phyloP scores from a whole-genome alignment of 2,329 filamentous ascomycete genomes.

The Phialemoniopsis sp. region DNA sequence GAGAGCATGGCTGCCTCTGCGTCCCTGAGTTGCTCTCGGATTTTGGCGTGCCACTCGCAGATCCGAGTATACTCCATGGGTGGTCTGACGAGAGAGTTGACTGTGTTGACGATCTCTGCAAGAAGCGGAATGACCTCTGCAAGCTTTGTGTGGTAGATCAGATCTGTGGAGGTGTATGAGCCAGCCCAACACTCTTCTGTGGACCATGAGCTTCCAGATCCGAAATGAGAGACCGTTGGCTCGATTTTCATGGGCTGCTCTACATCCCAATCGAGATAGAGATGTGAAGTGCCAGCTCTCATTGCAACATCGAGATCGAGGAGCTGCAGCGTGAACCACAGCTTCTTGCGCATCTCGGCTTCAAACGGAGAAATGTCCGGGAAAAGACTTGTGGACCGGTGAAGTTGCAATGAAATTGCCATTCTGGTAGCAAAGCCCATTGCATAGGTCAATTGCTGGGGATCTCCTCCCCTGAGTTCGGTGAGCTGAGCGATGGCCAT shows the following conservation, averaged over 20 bases:
- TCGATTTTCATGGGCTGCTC: constrained; percentile 13
- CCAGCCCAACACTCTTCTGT: too few species aligned
- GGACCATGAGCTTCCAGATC: too few species aligned
- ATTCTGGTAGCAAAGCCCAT: constrained; percentile 14
- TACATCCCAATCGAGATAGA: constrained; percentile 11
- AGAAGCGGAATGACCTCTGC: constrained; percentile 12
- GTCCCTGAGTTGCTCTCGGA: constrained; percentile 10
- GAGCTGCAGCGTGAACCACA: constrained; percentile 18
- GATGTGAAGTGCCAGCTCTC: constrained; percentile 13
- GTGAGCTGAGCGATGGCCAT: constrained; percentile 14
- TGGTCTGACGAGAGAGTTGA: constrained; percentile 15
- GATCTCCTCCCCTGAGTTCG: constrained; percentile 13
- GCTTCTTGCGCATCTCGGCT: constrained; percentile 13
- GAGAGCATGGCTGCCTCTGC: constrained; percentile 5
- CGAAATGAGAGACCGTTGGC: neutral
- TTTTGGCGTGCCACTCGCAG: constrained; percentile 31
- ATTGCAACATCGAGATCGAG: constrained; percentile 19
- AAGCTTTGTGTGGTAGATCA: constrained; percentile 14
- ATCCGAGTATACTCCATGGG: constrained; percentile 27
- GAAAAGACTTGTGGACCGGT: constrained; percentile 10
- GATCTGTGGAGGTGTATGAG: constrained; percentile 9
- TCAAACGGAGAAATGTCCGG: constrained; percentile 10
- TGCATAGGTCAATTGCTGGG: constrained; percentile 12
- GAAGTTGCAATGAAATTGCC: constrained; percentile 16
- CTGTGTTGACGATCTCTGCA: constrained; percentile 9